A percentile compares a stretch with the other conserved stretches of the same genome.
These are phyloP conservation scores for Corchorus olitorius DNA, from an alignment of 345 rosid genomes.

Conservation along the genomic window DNA sequence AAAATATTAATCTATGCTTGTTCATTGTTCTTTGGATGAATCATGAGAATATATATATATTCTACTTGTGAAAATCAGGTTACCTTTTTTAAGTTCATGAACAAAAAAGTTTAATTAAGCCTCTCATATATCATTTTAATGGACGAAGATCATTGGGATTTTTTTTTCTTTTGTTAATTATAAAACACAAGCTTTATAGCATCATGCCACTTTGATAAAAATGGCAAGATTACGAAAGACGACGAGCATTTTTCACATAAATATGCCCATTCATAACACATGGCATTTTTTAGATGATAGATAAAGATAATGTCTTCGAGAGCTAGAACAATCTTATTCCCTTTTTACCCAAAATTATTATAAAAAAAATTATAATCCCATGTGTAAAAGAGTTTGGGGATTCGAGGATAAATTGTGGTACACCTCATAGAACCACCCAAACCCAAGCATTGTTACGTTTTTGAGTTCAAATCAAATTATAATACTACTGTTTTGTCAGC, in stretches of 20 bases:
- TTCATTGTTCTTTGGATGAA: background rate
- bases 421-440: slow-evolving; percentile 19
- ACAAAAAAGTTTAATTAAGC: background rate
- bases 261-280: background rate
- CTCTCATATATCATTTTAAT: background rate
- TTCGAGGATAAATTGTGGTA: background rate
- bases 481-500: background rate
- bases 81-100: background rate
- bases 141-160: background rate
- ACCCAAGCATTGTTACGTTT: background rate
- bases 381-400: background rate
- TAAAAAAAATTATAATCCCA: background rate
- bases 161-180: background rate
- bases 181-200: background rate
- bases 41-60: too few relatives aligned
- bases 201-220: background rate
- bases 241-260: background rate
- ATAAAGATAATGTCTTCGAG: background rate
- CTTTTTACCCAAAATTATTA: too few relatives aligned
- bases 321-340: background rate
- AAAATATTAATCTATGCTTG: background rate
- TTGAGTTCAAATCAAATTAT: background rate
- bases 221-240: background rate
- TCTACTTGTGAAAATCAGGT: background rate
- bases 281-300: background rate